Evolutionary conservation across 1,139 yeast species (phyloP), one percentile per base, ranked within the genome.

Genomic region (Arxiozyma heterogenica): DNA sequence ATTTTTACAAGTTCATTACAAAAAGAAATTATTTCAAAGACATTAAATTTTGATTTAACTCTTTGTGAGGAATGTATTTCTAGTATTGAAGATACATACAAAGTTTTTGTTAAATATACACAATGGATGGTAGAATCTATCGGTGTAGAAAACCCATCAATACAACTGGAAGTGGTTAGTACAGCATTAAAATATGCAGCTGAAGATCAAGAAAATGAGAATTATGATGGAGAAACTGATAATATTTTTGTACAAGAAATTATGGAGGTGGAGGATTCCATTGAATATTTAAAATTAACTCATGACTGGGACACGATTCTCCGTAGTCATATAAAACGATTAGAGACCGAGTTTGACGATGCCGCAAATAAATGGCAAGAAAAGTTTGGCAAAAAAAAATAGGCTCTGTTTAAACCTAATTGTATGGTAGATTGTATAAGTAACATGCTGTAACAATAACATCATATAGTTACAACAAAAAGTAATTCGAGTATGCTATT

Each of bases 41-140:
- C 72, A 7, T 53, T 68, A 53, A 68, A 68, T 51, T 51, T 53
- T n/a, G 62, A 63, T 44, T 50, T 68, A 20, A 59, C 59, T 4
- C 45, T 68, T 15, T 53, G 64, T n/a, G 62, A 59, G 1, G 58
- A 54, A 1, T 58, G 64, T 41, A 57, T 65, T n/a, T 55, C 54
- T 1, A 53, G 57, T 7, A 59, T 67, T 23, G 69, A 67, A 42
- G 69, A 65, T 27, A 57, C 65, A 15, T 66, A 63, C 53, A 66
- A 66, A 44, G 66, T 65, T 51, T 67, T 64, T 51, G 65, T 67
- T 38, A 68, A 68, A 51, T 68, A 65, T 54, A 64, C 67, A 6
- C 71, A 68, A 53, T 68, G 72, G 72, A 57, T 65, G 61, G 51
- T 64, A 17, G 71, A 67, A 47, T 63, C 71, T 0, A 46, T 65